Evolutionary conservation across 768 basidiomycete species (phyloP).

Genomic region (Psilocybe azurescens): DNA sequence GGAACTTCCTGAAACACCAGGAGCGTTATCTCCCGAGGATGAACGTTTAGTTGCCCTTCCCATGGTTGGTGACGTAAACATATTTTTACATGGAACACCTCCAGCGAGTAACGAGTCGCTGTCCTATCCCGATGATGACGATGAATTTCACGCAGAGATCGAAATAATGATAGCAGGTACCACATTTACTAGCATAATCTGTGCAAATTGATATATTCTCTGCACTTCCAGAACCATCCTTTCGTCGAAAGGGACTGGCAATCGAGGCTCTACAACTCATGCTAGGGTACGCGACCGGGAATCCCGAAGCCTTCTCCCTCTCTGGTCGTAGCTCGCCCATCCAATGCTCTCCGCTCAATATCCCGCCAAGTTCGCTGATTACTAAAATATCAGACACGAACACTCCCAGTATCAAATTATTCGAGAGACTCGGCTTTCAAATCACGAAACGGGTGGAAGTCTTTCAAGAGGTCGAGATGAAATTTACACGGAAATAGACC

Average conservation of each 20-base stretch:
- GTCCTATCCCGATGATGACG: slow-evolving; percentile 34
- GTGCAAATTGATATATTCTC: not conserved
- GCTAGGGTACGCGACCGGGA: slow-evolving; percentile 69
- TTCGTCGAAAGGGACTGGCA: slow-evolving; percentile 73
- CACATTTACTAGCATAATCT: slow-evolving; percentile 6
- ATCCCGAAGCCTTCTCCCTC: slow-evolving; percentile 33
- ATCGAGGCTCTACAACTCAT: slow-evolving; percentile 66
- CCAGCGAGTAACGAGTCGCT: slow-evolving; percentile 16
- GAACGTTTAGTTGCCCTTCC: slow-evolving; percentile 41
- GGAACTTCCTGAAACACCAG: slow-evolving; percentile 10
- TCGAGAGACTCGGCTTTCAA: slow-evolving; percentile 77
- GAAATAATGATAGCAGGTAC: slow-evolving; percentile 94
- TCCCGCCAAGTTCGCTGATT: slow-evolving; percentile 56
- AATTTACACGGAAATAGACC: slow-evolving; percentile 32
- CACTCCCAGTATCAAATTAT: slow-evolving; percentile 69
- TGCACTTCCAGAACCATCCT: slow-evolving; percentile 55
- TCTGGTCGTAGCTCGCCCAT: slow-evolving; percentile 14
- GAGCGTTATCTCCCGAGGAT: slow-evolving; percentile 33
- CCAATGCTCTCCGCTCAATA: slow-evolving; percentile 42
- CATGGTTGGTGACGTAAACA: slow-evolving; percentile 94
- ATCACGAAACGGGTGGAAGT: slow-evolving; percentile 71
- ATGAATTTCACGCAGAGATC: slow-evolving; percentile 74
- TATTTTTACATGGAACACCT: slow-evolving; percentile 73
- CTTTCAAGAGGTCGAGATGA: slow-evolving; percentile 87
- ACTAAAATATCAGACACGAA: slow-evolving; percentile 78